A percentile compares a stretch with the other conserved stretches of the same genome.
phyloP scores from a whole-genome alignment of 768 basidiomycete species.

The Sarcodon aspratus region DNA sequence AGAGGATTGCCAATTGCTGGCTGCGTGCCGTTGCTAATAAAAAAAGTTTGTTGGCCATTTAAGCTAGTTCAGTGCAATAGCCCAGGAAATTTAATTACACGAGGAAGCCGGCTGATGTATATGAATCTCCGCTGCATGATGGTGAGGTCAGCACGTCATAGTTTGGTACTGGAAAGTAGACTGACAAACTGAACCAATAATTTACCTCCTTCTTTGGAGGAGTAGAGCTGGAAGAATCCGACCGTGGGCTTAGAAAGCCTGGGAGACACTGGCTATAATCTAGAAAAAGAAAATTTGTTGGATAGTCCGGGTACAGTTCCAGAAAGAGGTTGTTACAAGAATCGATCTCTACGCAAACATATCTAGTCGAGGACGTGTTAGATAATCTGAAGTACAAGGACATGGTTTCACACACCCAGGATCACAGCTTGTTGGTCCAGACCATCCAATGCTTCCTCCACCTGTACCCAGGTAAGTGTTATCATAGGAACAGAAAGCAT shows the following conservation, averaged over 20 bases:
- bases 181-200: slow-evolving; percentile 52
- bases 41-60: no score
- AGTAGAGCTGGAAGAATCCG: background rate
- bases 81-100: no score
- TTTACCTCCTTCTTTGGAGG: slow-evolving; percentile 18
- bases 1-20: slow-evolving; percentile 36
- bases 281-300: slow-evolving; percentile 4
- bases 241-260: background rate
- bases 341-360: slow-evolving; percentile 15
- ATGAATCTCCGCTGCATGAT: slow-evolving; percentile 38
- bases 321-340: slow-evolving; percentile 14
- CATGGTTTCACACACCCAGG: slow-evolving; percentile 19
- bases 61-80: no score
- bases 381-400: background rate
- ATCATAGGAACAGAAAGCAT: no score
- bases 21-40: slow-evolving; percentile 19
- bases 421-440: slow-evolving; percentile 30
- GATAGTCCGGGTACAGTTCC: background rate
- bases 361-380: slow-evolving; percentile 2
- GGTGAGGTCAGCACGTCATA: background rate
- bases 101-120: slow-evolving; percentile 44
- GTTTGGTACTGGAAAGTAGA: background rate
- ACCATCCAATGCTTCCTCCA: slow-evolving; percentile 23
- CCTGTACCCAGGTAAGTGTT: slow-evolving; percentile 1
- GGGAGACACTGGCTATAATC: slow-evolving; percentile 32